Evolutionary conservation across 768 basidiomycete genomes (phyloP).

Genomic region (Boletales sp.): DNA sequence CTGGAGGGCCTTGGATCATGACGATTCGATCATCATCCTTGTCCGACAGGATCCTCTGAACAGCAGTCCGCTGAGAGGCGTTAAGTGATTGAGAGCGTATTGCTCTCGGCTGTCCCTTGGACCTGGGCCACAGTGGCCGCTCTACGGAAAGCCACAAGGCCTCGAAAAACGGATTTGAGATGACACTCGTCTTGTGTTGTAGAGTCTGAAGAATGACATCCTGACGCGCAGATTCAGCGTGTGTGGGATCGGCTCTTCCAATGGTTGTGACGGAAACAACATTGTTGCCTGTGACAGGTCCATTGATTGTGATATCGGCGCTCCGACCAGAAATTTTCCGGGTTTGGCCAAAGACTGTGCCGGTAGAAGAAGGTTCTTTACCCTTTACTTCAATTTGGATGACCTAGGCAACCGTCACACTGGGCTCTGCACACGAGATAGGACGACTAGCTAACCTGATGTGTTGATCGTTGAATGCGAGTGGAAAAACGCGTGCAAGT

Average conservation of each 20-base stretch:
- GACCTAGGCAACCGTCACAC: constrained; percentile 6
- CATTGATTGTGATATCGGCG: constrained; percentile 29
- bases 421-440: too few relatives aligned
- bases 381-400: constrained; percentile 18
- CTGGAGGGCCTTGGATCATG: constrained; percentile 36
- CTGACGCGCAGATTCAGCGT: constrained; percentile 41
- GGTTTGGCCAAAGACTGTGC: constrained; percentile 17
- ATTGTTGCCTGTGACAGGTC: constrained; percentile 10
- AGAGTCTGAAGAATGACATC: constrained; percentile 21
- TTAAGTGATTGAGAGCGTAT: constrained; percentile 16
- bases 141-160: constrained; percentile 26
- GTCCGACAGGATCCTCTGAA: constrained; percentile 30
- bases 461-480: constrained; percentile 34
- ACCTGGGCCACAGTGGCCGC: constrained; percentile 14
- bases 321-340: constrained; percentile 35
- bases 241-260: constrained; percentile 53
- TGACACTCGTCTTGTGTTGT: constrained; percentile 12
- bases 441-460: constrained; percentile 35
- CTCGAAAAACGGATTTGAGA: constrained; percentile 23
- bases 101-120: background rate
- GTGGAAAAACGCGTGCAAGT: constrained; percentile 42
- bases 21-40: constrained; percentile 19
- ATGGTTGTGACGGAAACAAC: constrained; percentile 42
- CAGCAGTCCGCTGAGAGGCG: constrained; percentile 24
- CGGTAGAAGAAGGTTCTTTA: background rate